Conservation (phyloP, 2,329 filamentous ascomycete species). For the Fusarium sp. region DNA sequence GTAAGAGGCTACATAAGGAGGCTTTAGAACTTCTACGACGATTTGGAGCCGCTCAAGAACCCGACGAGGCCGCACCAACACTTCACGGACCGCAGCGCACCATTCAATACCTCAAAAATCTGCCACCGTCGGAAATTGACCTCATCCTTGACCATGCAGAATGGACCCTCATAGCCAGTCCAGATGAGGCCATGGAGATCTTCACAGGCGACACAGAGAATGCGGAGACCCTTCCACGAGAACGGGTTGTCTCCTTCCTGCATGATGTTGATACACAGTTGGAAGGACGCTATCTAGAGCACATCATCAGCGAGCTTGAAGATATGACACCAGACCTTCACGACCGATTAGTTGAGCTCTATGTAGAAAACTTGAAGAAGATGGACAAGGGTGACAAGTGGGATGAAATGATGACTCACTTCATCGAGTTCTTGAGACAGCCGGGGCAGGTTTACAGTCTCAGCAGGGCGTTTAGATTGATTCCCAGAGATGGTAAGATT, state of each 20-base stretch:
- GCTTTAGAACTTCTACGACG: conserved; percentile 82
- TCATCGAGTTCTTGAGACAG: conserved; percentile 77
- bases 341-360: conserved; percentile 78
- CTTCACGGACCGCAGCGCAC: conserved; percentile 86
- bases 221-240: conserved; percentile 84
- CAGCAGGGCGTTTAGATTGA: conserved; percentile 75
- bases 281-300: conserved; percentile 85
- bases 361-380: conserved; percentile 64
- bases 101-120: conserved; percentile 86
- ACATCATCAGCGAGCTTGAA: conserved; percentile 86
- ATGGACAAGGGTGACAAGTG: conserved; percentile 57
- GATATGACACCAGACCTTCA: conserved; percentile 88
- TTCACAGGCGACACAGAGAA: conserved; percentile 95
- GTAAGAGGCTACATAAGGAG: conserved; percentile 90
- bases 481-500: conserved; percentile 78
- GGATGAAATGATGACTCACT: conserved; percentile 67
- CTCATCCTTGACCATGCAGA: conserved; percentile 89
- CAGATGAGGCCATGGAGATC: conserved; percentile 85
- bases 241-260: conserved; percentile 78
- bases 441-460: conserved; percentile 81
- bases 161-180: conserved; percentile 81
- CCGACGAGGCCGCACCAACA: conserved; percentile 58
- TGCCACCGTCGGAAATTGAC: conserved; percentile 87
- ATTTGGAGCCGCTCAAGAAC: conserved; percentile 72
- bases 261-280: conserved; percentile 72